Evolutionary conservation across 345 rosid species (phyloP).

Genomic region (Acer saccharum): DNA sequence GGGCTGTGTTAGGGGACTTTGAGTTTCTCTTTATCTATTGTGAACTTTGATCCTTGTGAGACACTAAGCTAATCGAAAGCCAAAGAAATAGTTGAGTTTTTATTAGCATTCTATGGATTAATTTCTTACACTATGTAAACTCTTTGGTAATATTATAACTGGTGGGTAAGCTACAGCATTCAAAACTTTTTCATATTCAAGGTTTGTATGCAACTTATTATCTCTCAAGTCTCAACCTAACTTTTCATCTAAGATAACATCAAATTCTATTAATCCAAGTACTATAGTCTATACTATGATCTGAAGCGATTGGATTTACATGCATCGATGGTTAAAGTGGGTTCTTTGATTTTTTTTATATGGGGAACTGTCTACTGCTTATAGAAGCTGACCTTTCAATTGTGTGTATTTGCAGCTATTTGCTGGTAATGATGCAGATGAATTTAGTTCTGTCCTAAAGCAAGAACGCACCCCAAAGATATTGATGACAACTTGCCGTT

Average conservation of each 20-base stretch:
- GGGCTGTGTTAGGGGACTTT: too few relatives aligned
- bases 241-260: neutral
- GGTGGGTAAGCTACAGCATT: too few relatives aligned
- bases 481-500: slow-evolving; percentile 90
- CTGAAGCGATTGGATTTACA: neutral
- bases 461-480: slow-evolving; percentile 62
- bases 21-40: neutral
- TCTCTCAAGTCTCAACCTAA: neutral
- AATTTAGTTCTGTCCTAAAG: slow-evolving; percentile 66
- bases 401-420: slow-evolving; percentile 51
- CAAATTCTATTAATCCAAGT: neutral
- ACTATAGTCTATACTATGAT: neutral
- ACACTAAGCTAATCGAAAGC: neutral
- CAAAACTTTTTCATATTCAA: neutral
- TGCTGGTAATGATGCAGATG: slow-evolving; percentile 90
- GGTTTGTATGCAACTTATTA: neutral
- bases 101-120: neutral
- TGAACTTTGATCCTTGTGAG: neutral
- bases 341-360: neutral
- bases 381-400: slow-evolving; percentile 1
- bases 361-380: neutral
- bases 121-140: neutral
- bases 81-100: neutral
- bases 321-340: neutral
- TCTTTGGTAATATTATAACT: too few relatives aligned